These are phyloP conservation scores for Colletotrichum liaoningense DNA, from an alignment of 2,329 filamentous ascomycete genomes.

Conservation along the genomic window DNA sequence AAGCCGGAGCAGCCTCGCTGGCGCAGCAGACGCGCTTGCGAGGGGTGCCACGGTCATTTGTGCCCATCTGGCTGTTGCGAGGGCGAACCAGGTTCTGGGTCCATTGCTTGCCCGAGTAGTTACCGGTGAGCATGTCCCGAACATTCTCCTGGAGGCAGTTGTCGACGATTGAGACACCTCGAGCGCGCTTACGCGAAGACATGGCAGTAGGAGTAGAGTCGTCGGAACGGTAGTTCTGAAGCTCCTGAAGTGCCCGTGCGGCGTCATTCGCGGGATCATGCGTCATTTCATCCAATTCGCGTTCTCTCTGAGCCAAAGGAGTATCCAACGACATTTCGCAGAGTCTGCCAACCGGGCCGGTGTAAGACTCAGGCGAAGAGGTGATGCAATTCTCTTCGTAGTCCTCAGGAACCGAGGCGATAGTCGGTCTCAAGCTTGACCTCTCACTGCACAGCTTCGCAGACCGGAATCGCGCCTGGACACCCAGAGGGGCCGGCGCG, in stretches of 20 bases:
- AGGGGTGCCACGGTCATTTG: slow-evolving; percentile 48
- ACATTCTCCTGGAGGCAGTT: slow-evolving; percentile 74
- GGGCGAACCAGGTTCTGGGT: slow-evolving; percentile 52
- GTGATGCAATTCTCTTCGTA: slow-evolving; percentile 62
- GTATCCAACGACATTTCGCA: slow-evolving; percentile 62
- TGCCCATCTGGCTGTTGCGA: slow-evolving; percentile 43
- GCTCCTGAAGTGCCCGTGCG: slow-evolving; percentile 68
- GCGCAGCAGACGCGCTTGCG: slow-evolving; percentile 77
- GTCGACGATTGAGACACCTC: slow-evolving; percentile 66
- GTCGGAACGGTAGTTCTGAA: slow-evolving; percentile 64
- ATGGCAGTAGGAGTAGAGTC: slow-evolving; percentile 53
- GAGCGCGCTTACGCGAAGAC: slow-evolving; percentile 64
- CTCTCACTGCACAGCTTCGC: slow-evolving; percentile 69
- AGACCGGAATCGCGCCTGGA: slow-evolving; percentile 72
- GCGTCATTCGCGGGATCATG: slow-evolving; percentile 62
- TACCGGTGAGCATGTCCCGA: slow-evolving; percentile 66
- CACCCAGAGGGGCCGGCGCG: slow-evolving; percentile 69
- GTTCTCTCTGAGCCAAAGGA: slow-evolving; percentile 56
- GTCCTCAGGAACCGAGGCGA: slow-evolving; percentile 69
- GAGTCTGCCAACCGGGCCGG: slow-evolving; percentile 63
- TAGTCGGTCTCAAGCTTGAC: slow-evolving; percentile 61
- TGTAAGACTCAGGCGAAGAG: slow-evolving; percentile 69
- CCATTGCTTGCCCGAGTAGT: slow-evolving; percentile 47
- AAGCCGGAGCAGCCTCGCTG: slow-evolving; percentile 64
- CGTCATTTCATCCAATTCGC: slow-evolving; percentile 56